Evolutionary conservation across 208 protist genomes (phyloP), one percentile per base, ranked within the genome.

Genomic region (Balamuthia mandrillaris): DNA sequence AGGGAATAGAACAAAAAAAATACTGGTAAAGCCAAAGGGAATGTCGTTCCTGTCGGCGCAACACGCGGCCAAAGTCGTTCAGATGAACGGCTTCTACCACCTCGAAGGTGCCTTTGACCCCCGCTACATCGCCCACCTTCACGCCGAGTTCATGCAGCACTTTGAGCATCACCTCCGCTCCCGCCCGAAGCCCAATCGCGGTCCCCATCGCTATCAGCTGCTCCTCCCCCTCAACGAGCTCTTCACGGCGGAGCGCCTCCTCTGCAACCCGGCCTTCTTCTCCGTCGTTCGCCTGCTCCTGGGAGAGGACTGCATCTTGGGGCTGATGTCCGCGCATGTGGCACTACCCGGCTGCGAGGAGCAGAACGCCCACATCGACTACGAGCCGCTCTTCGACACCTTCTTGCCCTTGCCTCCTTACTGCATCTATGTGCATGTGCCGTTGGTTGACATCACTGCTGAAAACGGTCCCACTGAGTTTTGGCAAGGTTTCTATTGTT

Each of bases 391-490:
- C 29, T 68, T 68, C 44, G 60, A 68, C 31, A 68, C 60, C 18
- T 68, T 68, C 60, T 37, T 68, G 2, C 60, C 60, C 3, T 37
- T 68, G 1, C 60, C 60, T 31, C 60, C 60, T 37, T 68, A 68
- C 60, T 68, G 60, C 33, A 37, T 68, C 5, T 68, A 68, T 5
- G 60, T 68, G 2, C 60, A 68, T 21, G 29, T 68, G 9, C 60
- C 60, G 33, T 37, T 68, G 60, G 60, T 68, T 0, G 60, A 68
- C 33, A 31, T 68, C 29, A 68, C 60, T 0, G 35, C 60, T 5
- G 60, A 68, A 31, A 68, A 68, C 60, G 60, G 60, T 14, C 33
- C 60, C 60, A 68, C 60, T 37, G 60, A 68, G 60, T 68, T 68
- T 37, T 68, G 60, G 60, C 14, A 31, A 12, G 60, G 60, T 68